Evolutionary conservation across 2,329 filamentous ascomycete species (phyloP), one percentile per base, ranked within the genome.

Genomic region (Ploettnerulaceae sp.): DNA sequence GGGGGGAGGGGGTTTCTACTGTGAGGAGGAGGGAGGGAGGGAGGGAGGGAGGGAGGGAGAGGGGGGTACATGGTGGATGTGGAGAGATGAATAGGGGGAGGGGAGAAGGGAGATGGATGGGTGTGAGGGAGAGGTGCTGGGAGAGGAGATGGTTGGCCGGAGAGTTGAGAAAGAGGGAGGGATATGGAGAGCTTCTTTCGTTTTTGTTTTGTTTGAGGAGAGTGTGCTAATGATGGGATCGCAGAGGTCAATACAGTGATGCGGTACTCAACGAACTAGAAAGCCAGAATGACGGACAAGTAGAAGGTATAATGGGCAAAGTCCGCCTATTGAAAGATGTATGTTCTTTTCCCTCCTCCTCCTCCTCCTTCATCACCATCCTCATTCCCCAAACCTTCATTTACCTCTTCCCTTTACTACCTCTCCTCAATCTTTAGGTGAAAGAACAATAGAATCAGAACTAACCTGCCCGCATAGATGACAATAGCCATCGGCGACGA

Each of bases 401-500:
- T 24, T 21, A 22, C 28, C 17, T 49, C 38, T 48, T 38, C 21
- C 15, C 29, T 8, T 1, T 14, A 18, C 22, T 9, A 22, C 9
- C 15, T 48, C 36, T 47, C 36, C 18, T 14, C 24, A n/a, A n/a
- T n/a, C n/a, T n/a, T n/a, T n/a, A n/a, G n/a, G n/a, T n/a, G n/a
- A n/a, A n/a, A n/a, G n/a, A n/a, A n/a, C n/a, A n/a, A n/a, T n/a
- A n/a, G n/a, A n/a, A n/a, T n/a, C 7, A 3, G 8, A 18, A 20
- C n/a, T 32, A 22, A 34, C 34, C 14, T 15, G n/a, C 7, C 18
- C 5, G 18, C 5, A 48, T 56, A 93, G 86, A 84, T 98, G 71
- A 95, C 90, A 1, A 71, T 88, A 28, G 88, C 90, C 4, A 98
- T 98, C 57, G 93, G 93, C 55, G 88, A 94, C 63, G 93, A 97